phyloP scores from a whole-genome alignment of 352 stramenopile species.

The Phytophthora colocasiae region DNA sequence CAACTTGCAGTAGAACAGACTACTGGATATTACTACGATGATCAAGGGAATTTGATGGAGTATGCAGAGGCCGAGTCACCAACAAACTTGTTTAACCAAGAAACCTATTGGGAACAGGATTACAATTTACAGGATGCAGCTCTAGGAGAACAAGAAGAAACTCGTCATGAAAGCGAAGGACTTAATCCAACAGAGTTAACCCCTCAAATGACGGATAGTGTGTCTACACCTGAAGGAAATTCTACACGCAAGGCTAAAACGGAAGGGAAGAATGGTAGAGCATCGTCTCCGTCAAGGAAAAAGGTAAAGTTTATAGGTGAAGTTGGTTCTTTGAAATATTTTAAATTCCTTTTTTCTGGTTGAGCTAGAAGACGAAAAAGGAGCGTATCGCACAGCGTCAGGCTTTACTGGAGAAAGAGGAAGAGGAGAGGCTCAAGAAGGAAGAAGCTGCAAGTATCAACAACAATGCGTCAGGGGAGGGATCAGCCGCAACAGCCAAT shows the following conservation, averaged over 20 bases:
- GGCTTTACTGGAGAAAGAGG: conserved; percentile 63
- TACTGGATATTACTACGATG: conserved; percentile 38
- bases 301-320: conserved; percentile 10
- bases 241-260: conserved; percentile 14
- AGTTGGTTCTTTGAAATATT: not conserved
- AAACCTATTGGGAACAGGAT: conserved; percentile 57
- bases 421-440: conserved; percentile 38
- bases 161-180: not conserved
- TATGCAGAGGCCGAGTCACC: conserved; percentile 26
- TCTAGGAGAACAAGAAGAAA: conserved; percentile 13
- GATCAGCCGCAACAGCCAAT: conserved; percentile 5
- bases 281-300: conserved; percentile 27
- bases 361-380: conserved; percentile 50
- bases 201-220: not conserved
- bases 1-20: conserved; percentile 27
- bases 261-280: conserved; percentile 5
- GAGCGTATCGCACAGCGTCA: conserved; percentile 65
- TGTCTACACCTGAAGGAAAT: conserved; percentile 6
- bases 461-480: not conserved
- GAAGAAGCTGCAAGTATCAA: conserved; percentile 1
- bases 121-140: conserved; percentile 9
- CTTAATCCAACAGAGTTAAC: conserved; percentile 3
- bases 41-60: conserved; percentile 25
- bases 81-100: conserved; percentile 47
- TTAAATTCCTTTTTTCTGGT: not conserved